These are phyloP conservation scores for Cercospora zeae-maydis DNA, from an alignment of 2,329 filamentous ascomycete genomes.

Conservation along the genomic window DNA sequence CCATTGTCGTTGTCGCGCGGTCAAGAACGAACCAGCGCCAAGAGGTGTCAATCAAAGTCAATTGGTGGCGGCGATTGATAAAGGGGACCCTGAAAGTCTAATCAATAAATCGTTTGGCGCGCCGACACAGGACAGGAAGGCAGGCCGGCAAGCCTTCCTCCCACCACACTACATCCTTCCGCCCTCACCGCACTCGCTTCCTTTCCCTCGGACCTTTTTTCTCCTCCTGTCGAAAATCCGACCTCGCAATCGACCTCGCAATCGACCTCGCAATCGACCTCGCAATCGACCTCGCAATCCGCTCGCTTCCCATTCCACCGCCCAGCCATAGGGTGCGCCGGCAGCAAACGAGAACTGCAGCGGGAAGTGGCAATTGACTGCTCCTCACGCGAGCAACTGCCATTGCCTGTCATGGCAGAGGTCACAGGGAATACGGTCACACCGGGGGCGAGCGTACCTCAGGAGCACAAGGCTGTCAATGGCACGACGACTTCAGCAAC, in stretches of 20 bases:
- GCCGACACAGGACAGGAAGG: neutral
- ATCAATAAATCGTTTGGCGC: neutral
- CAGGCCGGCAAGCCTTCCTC: neutral
- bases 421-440: neutral
- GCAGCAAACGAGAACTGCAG: neutral
- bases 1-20: neutral
- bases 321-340: neutral
- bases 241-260: neutral
- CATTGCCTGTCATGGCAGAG: constrained; percentile 5
- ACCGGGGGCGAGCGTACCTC: constrained; percentile 1
- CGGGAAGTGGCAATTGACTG: neutral
- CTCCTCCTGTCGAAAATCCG: neutral
- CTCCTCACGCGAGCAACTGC: neutral
- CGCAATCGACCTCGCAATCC: neutral
- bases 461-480: constrained; percentile 7
- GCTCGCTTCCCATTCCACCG: neutral
- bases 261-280: too few species aligned
- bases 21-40: neutral
- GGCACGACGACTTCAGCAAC: neutral
- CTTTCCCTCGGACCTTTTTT: neutral
- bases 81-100: neutral
- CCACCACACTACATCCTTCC: neutral
- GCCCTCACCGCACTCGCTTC: constrained; percentile 1
- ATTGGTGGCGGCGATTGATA: neutral
- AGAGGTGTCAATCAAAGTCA: neutral